Evolutionary conservation across 148 eudicot genomes (phyloP).

Genomic region (Chenopodium quinoa): DNA sequence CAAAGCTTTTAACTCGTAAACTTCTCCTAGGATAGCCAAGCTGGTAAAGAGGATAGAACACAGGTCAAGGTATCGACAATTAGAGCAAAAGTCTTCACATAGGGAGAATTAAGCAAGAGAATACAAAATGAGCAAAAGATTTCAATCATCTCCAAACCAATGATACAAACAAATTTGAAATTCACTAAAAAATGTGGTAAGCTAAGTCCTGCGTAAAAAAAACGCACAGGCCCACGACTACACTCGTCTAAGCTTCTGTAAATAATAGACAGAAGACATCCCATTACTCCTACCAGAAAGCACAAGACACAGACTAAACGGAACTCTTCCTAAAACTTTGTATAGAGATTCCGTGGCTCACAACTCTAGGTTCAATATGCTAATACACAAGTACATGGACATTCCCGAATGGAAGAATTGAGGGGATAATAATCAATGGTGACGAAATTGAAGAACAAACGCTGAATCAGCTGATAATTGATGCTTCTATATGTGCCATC

Average conservation of each 20-base stretch:
- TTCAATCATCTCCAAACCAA: slow-evolving; percentile 14
- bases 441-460: background rate
- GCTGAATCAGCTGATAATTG: slow-evolving; percentile 4
- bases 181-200: slow-evolving; percentile 30
- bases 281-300: slow-evolving; percentile 9
- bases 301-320: slow-evolving; percentile 10
- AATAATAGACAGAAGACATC: slow-evolving; percentile 14
- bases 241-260: slow-evolving; percentile 23
- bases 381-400: slow-evolving; percentile 22
- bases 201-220: slow-evolving; percentile 19
- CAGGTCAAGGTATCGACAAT: no score
- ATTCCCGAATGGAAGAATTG: slow-evolving; percentile 6
- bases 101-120: background rate
- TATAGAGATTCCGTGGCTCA: slow-evolving; percentile 15
- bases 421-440: background rate
- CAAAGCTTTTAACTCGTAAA: no score
- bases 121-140: background rate
- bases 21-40: no score
- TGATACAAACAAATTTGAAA: slow-evolving; percentile 28
- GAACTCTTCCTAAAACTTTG: slow-evolving; percentile 28
- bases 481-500: background rate
- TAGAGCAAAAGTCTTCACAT: background rate
- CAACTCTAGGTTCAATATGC: slow-evolving; percentile 13
- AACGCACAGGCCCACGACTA: slow-evolving; percentile 20
- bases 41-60: no score